Evolutionary conservation across 495 filamentous ascomycete species (phyloP).

Genomic region (Patellaria atrata): DNA sequence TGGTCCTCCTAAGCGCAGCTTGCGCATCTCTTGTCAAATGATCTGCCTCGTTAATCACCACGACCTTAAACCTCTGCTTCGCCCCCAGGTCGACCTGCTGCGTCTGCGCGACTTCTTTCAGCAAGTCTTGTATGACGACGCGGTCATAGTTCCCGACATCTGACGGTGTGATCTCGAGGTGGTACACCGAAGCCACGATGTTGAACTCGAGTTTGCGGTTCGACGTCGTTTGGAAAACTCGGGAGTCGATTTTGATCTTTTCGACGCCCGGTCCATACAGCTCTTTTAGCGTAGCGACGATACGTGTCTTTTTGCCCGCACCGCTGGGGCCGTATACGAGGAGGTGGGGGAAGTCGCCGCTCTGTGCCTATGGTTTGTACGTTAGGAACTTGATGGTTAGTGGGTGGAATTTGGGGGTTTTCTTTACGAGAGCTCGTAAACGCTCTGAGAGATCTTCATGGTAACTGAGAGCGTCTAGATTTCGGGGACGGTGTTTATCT

Average conservation of each 20-base stretch:
- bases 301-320: slow-evolving; percentile 93
- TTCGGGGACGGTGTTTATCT: slow-evolving; percentile 85
- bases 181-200: slow-evolving; percentile 89
- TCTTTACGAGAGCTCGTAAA: slow-evolving; percentile 67
- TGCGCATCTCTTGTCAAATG: slow-evolving; percentile 88
- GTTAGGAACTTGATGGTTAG: slow-evolving; percentile 3
- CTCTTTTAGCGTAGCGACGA: slow-evolving; percentile 84
- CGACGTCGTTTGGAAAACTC: slow-evolving; percentile 85
- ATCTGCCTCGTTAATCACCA: slow-evolving; percentile 99
- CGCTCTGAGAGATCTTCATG: slow-evolving; percentile 79
- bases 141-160: slow-evolving; percentile 95
- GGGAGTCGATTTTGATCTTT: slow-evolving; percentile 93
- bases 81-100: slow-evolving; percentile 89
- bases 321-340: slow-evolving; percentile 93
- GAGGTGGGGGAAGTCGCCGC: slow-evolving; percentile 91
- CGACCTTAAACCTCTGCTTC: slow-evolving; percentile 89
- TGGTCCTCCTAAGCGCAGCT: slow-evolving; percentile 83
- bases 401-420: slow-evolving; percentile 1
- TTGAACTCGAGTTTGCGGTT: slow-evolving; percentile 99
- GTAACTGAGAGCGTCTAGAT: slow-evolving; percentile 74
- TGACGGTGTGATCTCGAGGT: slow-evolving; percentile 93
- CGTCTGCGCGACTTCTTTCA: slow-evolving; percentile 97
- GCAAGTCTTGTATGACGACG: slow-evolving; percentile 84
- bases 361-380: slow-evolving; percentile 54
- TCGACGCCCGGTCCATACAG: slow-evolving; percentile 85